Percentiles rank a stretch among this genome's conserved stretches.
Conservation (phyloP, 2,329 filamentous ascomycete genomes). For the Cordyceps farinosa region DNA sequence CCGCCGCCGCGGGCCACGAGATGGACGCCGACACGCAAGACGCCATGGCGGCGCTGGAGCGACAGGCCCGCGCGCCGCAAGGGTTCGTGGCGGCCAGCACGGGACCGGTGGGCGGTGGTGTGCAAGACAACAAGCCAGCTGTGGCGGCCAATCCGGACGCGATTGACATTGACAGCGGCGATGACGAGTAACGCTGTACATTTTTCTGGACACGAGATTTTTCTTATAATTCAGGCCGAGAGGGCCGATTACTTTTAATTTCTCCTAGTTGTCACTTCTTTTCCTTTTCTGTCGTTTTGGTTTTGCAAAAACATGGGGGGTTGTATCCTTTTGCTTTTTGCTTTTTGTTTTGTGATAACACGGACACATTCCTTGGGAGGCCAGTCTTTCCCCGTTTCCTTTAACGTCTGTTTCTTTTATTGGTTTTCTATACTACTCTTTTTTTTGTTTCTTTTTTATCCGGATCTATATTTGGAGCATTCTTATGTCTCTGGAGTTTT, state of each 20-base stretch:
- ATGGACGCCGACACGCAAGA: conserved; percentile 53
- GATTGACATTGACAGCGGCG: conserved; percentile 73
- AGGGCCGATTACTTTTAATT: background rate
- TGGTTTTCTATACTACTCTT: conserved; percentile 20
- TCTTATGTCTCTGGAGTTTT: background rate
- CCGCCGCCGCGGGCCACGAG: conserved; percentile 40
- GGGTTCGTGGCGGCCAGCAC: conserved; percentile 89
- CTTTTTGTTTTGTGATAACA: background rate
- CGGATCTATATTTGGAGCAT: background rate
- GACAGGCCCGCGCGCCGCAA: conserved; percentile 80
- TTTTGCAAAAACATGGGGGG: background rate
- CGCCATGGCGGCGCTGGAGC: conserved; percentile 85
- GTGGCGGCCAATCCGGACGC: conserved; percentile 74
- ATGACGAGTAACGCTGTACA: conserved; percentile 45
- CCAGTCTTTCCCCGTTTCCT: background rate
- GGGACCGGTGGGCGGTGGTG: conserved; percentile 59
- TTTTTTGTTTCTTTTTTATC: background rate
- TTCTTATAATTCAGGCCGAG: background rate
- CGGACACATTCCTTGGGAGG: conserved; percentile 8
- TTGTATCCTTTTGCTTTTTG: background rate
- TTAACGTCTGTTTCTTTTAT: conserved; percentile 15
- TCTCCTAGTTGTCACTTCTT: background rate
- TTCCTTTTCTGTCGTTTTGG: background rate
- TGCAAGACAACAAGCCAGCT: conserved; percentile 30
- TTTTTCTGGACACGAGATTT: background rate